phyloP scores from a whole-genome alignment of 2,329 filamentous ascomycete genomes.

The Paecilomyces sp. region DNA sequence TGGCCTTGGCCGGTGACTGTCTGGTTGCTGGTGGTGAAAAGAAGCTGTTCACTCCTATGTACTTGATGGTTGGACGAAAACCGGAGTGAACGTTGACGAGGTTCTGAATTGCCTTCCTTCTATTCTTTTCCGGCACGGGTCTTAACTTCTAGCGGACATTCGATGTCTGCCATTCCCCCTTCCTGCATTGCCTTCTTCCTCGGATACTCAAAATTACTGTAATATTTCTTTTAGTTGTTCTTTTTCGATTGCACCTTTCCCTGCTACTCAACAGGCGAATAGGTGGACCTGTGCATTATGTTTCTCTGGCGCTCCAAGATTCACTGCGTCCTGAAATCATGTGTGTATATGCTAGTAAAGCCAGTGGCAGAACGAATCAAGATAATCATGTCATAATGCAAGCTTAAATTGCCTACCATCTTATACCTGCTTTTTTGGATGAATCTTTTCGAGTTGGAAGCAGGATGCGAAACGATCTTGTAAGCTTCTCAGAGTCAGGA shows the following conservation, averaged over 20 bases:
- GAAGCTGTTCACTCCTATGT: conserved; percentile 98
- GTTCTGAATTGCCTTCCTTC: neutral
- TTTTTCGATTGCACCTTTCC: neutral
- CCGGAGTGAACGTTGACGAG: conserved; percentile 43
- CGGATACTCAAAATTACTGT: neutral
- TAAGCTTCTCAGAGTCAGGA: no score
- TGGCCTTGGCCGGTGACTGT: conserved; percentile 74
- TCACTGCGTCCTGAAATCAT: neutral
- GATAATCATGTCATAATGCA: neutral
- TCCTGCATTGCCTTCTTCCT: neutral
- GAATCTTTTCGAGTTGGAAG: no score
- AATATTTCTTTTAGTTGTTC: neutral
- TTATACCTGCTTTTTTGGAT: neutral
- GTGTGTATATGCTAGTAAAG: neutral
- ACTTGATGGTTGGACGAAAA: conserved; percentile 91
- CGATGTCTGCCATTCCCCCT: neutral
- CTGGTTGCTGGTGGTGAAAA: conserved; percentile 79
- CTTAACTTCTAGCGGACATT: neutral
- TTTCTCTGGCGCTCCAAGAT: neutral
- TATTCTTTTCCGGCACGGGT: neutral
- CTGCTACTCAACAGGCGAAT: neutral
- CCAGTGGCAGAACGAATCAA: neutral
- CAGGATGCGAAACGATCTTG: no score
- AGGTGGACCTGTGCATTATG: neutral
- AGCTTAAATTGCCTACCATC: no score